Percentiles rank a stretch among this genome's conserved stretches.
Evolutionary conservation across 768 basidiomycete genomes (phyloP).

Genomic region (Boletus sensibilis): DNA sequence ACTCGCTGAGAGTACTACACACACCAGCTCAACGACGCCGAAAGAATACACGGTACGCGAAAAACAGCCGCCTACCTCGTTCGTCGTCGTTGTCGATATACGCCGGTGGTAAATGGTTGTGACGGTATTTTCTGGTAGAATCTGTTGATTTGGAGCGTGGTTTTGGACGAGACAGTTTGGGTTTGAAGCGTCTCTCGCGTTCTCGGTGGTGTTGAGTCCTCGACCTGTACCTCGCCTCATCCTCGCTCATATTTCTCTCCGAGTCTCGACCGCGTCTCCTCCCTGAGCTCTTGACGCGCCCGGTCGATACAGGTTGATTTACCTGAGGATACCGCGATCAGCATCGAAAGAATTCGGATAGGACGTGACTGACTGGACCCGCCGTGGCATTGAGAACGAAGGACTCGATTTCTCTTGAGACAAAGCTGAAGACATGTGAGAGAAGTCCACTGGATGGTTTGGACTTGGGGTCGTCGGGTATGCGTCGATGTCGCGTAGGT

Average conservation of each 20-base stretch:
- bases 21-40: conserved; percentile 5
- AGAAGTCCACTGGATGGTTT: conserved; percentile 42
- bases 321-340: conserved; percentile 16
- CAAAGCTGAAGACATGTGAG: conserved; percentile 65
- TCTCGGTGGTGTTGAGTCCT: conserved; percentile 6
- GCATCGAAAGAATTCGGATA: background rate
- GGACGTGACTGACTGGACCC: conserved; percentile 16
- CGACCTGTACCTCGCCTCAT: conserved; percentile 8
- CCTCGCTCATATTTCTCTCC: conserved; percentile 16
- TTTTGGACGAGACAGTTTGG: conserved; percentile 8
- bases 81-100: conserved; percentile 13
- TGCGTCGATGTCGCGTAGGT: conserved; percentile 5
- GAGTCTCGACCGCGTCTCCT: conserved; percentile 7
- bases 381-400: conserved; percentile 68
- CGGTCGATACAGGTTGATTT: conserved; percentile 11
- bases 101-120: background rate
- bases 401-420: conserved; percentile 68
- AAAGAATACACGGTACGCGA: background rate
- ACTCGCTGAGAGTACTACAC: conserved; percentile 22
- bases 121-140: background rate
- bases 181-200: conserved; percentile 12
- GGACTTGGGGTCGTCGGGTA: background rate
- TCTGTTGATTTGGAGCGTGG: conserved; percentile 25
- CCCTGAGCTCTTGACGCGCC: conserved; percentile 8
- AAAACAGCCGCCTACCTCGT: conserved; percentile 19